Percentiles rank a stretch among this genome's conserved stretches.
Conservation (phyloP, 177 flowering plant species). For the Telopea speciosissima region DNA sequence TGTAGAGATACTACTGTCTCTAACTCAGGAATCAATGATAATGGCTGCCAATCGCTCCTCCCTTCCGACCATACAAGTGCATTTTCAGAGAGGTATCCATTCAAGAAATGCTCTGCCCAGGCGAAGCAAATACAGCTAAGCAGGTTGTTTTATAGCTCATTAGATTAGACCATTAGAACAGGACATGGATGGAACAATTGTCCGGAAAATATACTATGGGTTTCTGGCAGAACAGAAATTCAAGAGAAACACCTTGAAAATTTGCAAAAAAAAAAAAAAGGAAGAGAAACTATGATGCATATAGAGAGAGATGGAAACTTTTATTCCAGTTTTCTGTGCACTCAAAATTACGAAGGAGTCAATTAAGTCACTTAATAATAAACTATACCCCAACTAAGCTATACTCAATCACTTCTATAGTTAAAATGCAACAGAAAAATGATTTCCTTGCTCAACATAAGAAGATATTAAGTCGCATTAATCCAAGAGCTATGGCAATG, state of each 20-base stretch:
- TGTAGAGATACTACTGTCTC: slow-evolving; percentile 18
- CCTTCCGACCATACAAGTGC: slow-evolving; percentile 85
- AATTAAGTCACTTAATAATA: neutral
- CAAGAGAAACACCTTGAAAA: slow-evolving; percentile 1
- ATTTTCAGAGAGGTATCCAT: slow-evolving; percentile 58
- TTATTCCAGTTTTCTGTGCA: too few relatives aligned
- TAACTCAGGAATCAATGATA: slow-evolving; percentile 67
- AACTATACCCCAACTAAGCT: too few relatives aligned
- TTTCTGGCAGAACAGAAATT: slow-evolving; percentile 32
- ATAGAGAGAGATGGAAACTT: neutral
- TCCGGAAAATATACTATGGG: slow-evolving; percentile 30
- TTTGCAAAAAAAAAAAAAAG: too few relatives aligned
- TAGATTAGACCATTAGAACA: slow-evolving; percentile 44
- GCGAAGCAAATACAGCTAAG: slow-evolving; percentile 53
- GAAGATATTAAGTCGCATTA: too few relatives aligned
- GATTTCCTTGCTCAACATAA: too few relatives aligned
- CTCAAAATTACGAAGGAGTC: neutral
- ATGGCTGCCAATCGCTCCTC: slow-evolving; percentile 76
- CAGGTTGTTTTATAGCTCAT: slow-evolving; percentile 37
- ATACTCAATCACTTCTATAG: too few relatives aligned
- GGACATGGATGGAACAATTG: slow-evolving; percentile 31
- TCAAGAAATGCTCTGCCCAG: slow-evolving; percentile 70
- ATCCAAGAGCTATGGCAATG: too few relatives aligned
- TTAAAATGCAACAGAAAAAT: too few relatives aligned
- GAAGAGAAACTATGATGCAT: neutral